A percentile compares a stretch with the other conserved stretches of the same genome.
phyloP scores from a whole-genome alignment of 2,329 filamentous ascomycete species.

The Botryotinia globosa region DNA sequence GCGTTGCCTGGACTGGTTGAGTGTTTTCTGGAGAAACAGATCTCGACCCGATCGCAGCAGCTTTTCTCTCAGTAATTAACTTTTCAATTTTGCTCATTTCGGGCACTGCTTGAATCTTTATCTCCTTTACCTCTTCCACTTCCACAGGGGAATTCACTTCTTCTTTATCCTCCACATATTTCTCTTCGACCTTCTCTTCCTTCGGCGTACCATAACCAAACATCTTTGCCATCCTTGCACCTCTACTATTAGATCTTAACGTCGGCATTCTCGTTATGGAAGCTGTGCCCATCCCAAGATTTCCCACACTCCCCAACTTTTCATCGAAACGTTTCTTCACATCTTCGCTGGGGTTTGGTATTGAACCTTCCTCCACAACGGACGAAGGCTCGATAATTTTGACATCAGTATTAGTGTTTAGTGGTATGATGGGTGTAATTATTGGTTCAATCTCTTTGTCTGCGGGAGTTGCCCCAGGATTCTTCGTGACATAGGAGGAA shows the following conservation, averaged over 20 bases:
- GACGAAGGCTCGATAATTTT: background rate
- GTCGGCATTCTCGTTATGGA: constrained; percentile 8
- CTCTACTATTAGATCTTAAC: constrained; percentile 23
- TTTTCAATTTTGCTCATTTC: constrained; percentile 14
- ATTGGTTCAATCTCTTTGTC: background rate
- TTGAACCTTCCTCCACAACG: background rate
- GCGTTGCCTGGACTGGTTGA: background rate
- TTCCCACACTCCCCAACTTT: constrained; percentile 14
- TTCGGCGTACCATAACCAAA: constrained; percentile 26
- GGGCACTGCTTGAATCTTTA: background rate
- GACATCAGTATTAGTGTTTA: background rate
- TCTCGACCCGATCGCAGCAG: constrained; percentile 1
- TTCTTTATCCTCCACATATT: background rate
- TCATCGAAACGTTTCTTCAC: constrained; percentile 10
- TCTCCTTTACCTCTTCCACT: constrained; percentile 2
- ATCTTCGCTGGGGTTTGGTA: background rate
- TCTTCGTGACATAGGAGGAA: constrained; percentile 27
- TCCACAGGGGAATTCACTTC: background rate
- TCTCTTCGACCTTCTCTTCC: constrained; percentile 8
- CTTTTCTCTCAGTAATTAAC: constrained; percentile 13
- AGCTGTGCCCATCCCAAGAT: constrained; percentile 10
- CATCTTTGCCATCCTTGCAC: constrained; percentile 28
- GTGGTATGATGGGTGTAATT: background rate
- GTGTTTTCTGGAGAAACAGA: background rate
- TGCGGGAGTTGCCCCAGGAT: constrained; percentile 4